Conservation (phyloP, 495 filamentous ascomycete species). For the Patellaria atrata region DNA sequence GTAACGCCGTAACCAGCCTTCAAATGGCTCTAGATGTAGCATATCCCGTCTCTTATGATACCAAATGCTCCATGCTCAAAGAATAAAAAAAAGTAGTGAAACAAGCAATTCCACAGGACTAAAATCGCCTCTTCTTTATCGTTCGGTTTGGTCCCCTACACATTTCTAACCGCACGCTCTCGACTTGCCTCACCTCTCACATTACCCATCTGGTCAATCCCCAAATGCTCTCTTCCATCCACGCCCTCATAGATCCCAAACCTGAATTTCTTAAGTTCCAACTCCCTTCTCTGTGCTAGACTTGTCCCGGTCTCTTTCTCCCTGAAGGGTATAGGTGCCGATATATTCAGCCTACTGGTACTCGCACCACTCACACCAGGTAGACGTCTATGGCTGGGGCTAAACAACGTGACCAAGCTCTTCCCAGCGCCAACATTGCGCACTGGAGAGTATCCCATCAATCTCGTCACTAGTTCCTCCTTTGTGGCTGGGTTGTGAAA, state of each 20-base stretch:
- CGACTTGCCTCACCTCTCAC: slow-evolving; percentile 25
- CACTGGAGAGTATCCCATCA: slow-evolving; percentile 28
- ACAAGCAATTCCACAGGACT: background rate
- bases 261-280: too few relatives aligned
- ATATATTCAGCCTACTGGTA: too few relatives aligned
- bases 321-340: too few relatives aligned
- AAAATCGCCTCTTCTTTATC: background rate
- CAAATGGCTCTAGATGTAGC: too few relatives aligned
- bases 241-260: slow-evolving; percentile 48
- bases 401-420: background rate
- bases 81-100: slow-evolving; percentile 1
- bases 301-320: too few relatives aligned
- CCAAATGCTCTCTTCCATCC: slow-evolving; percentile 49
- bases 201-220: slow-evolving; percentile 45
- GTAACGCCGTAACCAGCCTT: too few relatives aligned
- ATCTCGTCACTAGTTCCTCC: slow-evolving; percentile 45
- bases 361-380: too few relatives aligned
- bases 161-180: slow-evolving; percentile 24
- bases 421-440: background rate
- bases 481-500: slow-evolving; percentile 47
- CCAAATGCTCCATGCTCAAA: too few relatives aligned
- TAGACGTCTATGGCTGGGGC: too few relatives aligned
- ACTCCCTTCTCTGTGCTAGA: too few relatives aligned
- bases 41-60: too few relatives aligned
- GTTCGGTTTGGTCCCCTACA: slow-evolving; percentile 8